Base-by-base conservation (phyloP, 805 yeast genomes). In the Candida montana region DNA sequence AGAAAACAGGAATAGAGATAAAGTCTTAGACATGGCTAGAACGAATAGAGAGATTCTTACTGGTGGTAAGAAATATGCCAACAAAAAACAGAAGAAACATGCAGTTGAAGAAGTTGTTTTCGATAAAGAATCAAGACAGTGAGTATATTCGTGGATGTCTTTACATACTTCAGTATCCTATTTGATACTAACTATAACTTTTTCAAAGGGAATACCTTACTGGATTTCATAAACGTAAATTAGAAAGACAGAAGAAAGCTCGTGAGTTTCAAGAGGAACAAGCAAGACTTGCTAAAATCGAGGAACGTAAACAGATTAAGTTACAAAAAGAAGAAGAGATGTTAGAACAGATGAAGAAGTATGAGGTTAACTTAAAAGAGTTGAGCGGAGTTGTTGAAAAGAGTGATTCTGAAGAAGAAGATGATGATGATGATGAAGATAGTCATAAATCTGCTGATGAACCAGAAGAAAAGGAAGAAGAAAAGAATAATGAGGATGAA, bases 221-320 rank as follows among this genome's bases (percentile, higher is more conserved):
- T 3, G 99, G 99, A 31, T 91, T 91, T 62, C 98, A 93, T 63
- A 91, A 91, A 65, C 76, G 99, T 57, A 91, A 91, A 60, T 60
- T 91, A 15, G 85, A 85, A 56, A 75, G 98, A 61, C 84, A 85
- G 64, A 90, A 88, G 65, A 80, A 82, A 49, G 98, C 97, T 0
- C 79, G 77, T 51, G 86, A 76, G 45, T 79, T 71, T 53, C 76
- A 75, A 38, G 80, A 82, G 52, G 96, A 90, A 58, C 85, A 82
- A 57, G 93, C 83, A 5, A 72, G 90, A 43, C 66, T 77, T 49
- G 79, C 79, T 2, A 76, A 76, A 52, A 70, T 88, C 10, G 95
- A 83, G 51, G 95, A 86, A 56, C 75, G 97, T 45, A 77, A 79
- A 50, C 69, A 72, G 46, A 46, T 62, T 17, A 70, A 91, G 49